Percentiles rank a stretch among this genome's conserved stretches.
Conservation (phyloP, 148 eudicot species). For the Pouteria glomerata region DNA sequence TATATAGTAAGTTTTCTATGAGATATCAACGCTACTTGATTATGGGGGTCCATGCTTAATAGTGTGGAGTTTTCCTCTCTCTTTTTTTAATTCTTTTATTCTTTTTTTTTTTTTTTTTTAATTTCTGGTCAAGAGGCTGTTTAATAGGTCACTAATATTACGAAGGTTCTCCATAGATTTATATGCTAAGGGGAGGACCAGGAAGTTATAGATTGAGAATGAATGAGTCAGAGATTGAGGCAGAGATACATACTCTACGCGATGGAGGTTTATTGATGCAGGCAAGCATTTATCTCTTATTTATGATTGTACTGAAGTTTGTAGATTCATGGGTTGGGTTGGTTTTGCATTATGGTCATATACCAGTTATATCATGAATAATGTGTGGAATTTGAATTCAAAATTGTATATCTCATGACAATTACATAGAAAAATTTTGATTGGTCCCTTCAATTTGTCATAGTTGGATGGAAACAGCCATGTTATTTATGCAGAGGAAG, state of each 20-base stretch:
- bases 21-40: background rate
- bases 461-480: constrained; percentile 90
- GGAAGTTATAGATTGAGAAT: constrained; percentile 87
- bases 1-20: constrained; percentile 62
- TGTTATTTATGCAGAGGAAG: constrained; percentile 86
- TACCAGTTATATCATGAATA: background rate
- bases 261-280: constrained; percentile 91
- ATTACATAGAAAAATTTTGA: background rate
- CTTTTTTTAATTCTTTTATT: too few relatives aligned
- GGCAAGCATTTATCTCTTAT: constrained; percentile 34
- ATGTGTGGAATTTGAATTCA: background rate
- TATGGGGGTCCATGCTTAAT: background rate
- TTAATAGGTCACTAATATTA: constrained; percentile 7
- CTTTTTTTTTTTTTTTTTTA: background rate
- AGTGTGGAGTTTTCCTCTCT: too few relatives aligned
- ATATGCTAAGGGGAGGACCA: constrained; percentile 89
- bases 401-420: background rate
- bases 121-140: background rate
- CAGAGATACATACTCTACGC: constrained; percentile 95
- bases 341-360: background rate
- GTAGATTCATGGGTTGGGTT: background rate
- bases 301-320: background rate
- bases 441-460: constrained; percentile 14
- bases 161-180: constrained; percentile 42
- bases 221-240: constrained; percentile 91